Evolutionary conservation across 208 protist genomes (phyloP), one percentile per base, ranked within the genome.

Genomic region (Trichomonas tenax): DNA sequence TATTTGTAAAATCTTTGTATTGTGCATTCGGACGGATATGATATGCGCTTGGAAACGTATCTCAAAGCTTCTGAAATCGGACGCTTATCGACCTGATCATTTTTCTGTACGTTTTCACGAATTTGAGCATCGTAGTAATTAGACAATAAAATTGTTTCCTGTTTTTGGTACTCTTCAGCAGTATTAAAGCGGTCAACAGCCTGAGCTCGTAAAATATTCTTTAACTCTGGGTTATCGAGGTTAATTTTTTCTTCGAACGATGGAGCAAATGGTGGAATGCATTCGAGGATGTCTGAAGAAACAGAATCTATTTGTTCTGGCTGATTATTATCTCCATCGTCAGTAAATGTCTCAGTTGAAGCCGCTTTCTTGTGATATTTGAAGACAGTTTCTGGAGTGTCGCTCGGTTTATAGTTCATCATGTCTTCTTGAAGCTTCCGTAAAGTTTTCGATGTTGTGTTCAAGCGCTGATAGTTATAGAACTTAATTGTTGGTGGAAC

Each of bases 61-160:
- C 86, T 23, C 41, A 93, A 44, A 17, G 86, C 86, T 36, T 93
- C 86, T 26, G 44, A 51, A 6, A 93, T 40, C 51, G 86, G 86
- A 2, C 86, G 40, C 10, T 93, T 41, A 51, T 93, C 86, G 6
- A 93, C 45, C 31, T 48, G 14, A 38, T 93, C 86, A 51, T 93
- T 93, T 51, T 93, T 93, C 45, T 93, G 86, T 23, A 93, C 45
- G 46, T 93, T 93, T 93, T 93, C 86, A 38, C 86, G 40, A 34
- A 93, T 14, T 51, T 93, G 86, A 17, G 86, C 86, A 93, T 93
- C 86, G 15, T 93, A 93, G 31, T 41, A 93, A 31, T 93, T 93
- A 17, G 41, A 41, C 8, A 93, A 51, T 40, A 93, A 17, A 11
- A n/a, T 41, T 93, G 86, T 48, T 40, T 93, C 40, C 38, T 93